These are phyloP conservation scores for Xerophyta viscosa DNA, from an alignment of 106 monocot species.

Conservation along the genomic window DNA sequence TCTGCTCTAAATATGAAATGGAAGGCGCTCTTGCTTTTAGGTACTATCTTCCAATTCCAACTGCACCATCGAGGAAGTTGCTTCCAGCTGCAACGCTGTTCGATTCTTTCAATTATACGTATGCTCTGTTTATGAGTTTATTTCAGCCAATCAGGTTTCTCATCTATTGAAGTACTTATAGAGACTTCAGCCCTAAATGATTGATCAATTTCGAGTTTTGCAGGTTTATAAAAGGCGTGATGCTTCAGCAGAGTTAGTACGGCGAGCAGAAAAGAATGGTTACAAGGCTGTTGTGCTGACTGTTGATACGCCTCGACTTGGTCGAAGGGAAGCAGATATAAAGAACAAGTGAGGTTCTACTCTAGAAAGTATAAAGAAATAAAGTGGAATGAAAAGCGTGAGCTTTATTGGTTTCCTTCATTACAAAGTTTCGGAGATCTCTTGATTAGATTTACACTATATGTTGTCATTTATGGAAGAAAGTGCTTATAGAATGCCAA, in stretches of 20 bases:
- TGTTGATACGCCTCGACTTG: constrained; percentile 66
- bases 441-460: too few species aligned
- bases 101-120: constrained; percentile 84
- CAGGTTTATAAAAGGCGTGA: constrained; percentile 64
- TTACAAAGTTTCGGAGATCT: too few species aligned
- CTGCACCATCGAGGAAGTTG: constrained; percentile 65
- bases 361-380: too few species aligned
- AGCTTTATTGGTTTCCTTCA: too few species aligned
- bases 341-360: constrained; percentile 47
- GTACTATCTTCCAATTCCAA: constrained; percentile 55
- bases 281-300: constrained; percentile 74
- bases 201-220: not conserved
- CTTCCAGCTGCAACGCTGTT: constrained; percentile 60
- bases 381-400: too few species aligned
- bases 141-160: not conserved
- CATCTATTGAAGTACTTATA: not conserved
- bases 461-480: too few species aligned
- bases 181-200: not conserved
- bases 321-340: constrained; percentile 63
- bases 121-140: constrained; percentile 6
- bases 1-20: not conserved
- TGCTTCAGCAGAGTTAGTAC: constrained; percentile 34
- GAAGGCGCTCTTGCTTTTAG: constrained; percentile 22
- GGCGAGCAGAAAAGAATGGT: constrained; percentile 53
- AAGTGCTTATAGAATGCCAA: too few species aligned